These are phyloP conservation scores for Knufia fluminis DNA, from an alignment of 2,329 filamentous ascomycete genomes.

Conservation along the genomic window DNA sequence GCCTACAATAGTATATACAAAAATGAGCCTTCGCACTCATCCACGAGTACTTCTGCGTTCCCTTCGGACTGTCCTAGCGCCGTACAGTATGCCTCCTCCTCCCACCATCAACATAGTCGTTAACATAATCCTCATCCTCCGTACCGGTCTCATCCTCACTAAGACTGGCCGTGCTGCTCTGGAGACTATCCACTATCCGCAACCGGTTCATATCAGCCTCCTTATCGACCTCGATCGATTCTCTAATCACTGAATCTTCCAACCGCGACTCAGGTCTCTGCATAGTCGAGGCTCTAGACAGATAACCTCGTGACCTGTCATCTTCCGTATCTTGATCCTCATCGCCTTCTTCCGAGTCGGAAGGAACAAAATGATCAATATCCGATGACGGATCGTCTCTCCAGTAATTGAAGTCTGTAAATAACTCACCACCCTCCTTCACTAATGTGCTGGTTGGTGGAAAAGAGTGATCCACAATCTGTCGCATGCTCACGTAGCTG, in stretches of 20 bases:
- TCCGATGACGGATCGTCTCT: slow-evolving; percentile 66
- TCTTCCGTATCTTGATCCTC: slow-evolving; percentile 44
- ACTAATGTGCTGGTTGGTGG: slow-evolving; percentile 81
- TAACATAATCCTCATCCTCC: slow-evolving; percentile 17
- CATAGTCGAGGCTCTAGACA: slow-evolving; percentile 36
- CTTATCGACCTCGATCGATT: slow-evolving; percentile 18
- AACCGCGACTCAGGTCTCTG: not conserved
- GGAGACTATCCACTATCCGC: slow-evolving; percentile 31
- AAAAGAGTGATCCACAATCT: slow-evolving; percentile 97
- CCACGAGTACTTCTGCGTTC: too few species aligned
- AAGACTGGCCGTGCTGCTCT: slow-evolving; percentile 38
- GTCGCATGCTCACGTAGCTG: slow-evolving; percentile 92
- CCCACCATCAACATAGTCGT: slow-evolving; percentile 16
- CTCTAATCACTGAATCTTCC: slow-evolving; percentile 24
- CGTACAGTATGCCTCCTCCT: not conserved
- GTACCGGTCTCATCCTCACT: slow-evolving; percentile 30
- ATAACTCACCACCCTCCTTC: slow-evolving; percentile 83
- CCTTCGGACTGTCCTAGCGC: too few species aligned
- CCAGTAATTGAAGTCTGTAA: slow-evolving; percentile 97
- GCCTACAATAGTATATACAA: too few species aligned
- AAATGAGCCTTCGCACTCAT: too few species aligned
- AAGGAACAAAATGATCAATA: slow-evolving; percentile 79
- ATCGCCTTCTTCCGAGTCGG: slow-evolving; percentile 50
- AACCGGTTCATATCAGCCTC: slow-evolving; percentile 13
- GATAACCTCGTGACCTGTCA: slow-evolving; percentile 48